phyloP scores from a whole-genome alignment of 208 protist species.

The Trypanosoma theileri region DNA sequence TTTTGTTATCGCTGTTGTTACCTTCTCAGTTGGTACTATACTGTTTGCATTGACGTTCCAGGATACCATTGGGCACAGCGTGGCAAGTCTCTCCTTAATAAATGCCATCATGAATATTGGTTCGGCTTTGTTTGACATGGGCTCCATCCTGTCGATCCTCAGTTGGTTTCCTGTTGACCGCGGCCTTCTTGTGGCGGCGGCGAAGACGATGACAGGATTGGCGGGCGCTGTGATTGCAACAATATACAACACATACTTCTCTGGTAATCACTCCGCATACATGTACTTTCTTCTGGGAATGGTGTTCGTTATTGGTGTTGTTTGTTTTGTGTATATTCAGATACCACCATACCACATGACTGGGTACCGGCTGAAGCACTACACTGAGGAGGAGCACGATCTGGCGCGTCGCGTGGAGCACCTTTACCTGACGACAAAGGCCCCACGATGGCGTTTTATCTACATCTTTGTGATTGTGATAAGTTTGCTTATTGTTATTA shows the following conservation, averaged over 20 bases:
- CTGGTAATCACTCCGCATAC: constrained; percentile 29
- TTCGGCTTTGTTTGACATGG: constrained; percentile 52
- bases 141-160: constrained; percentile 41
- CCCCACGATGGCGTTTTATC: constrained; percentile 39
- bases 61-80: constrained; percentile 36
- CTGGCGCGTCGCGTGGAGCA: constrained; percentile 31
- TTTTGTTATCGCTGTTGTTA: constrained; percentile 37
- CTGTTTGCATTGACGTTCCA: constrained; percentile 45
- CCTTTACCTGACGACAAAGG: constrained; percentile 36
- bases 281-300: constrained; percentile 49
- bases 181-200: constrained; percentile 38
- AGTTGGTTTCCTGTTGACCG: constrained; percentile 55
- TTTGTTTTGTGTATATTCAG: constrained; percentile 34
- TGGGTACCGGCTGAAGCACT: constrained; percentile 32
- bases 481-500: constrained; percentile 36
- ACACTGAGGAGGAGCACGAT: constrained; percentile 33
- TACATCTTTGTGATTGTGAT: constrained; percentile 35
- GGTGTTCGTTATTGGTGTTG: constrained; percentile 33
- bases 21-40: constrained; percentile 34
- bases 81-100: constrained; percentile 38
- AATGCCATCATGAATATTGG: constrained; percentile 58
- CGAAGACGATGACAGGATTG: constrained; percentile 51
- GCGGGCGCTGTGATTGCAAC: constrained; percentile 41
- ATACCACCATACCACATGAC: constrained; percentile 52
- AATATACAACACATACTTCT: constrained; percentile 43